These are phyloP conservation scores for Bombardia bombarda DNA, from an alignment of 495 filamentous ascomycete species.

Conservation along the genomic window DNA sequence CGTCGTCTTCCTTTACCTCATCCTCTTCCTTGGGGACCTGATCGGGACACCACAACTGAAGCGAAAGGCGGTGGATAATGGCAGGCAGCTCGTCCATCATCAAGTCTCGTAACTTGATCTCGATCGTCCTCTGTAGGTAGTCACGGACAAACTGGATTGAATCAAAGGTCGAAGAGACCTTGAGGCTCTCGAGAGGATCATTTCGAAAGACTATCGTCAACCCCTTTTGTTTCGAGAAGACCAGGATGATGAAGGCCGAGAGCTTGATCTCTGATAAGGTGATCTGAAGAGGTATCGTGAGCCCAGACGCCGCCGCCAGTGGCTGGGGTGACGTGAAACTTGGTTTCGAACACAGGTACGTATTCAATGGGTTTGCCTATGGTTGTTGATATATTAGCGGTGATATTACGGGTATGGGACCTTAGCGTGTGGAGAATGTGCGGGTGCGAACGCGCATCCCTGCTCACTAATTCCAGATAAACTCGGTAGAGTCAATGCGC, in stretches of 20 bases:
- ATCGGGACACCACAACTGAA: conserved; percentile 85
- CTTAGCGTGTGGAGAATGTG: conserved; percentile 10
- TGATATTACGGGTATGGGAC: conserved; percentile 22
- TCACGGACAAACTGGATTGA: conserved; percentile 97
- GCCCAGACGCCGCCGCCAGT: conserved; percentile 81
- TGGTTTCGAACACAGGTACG: conserved; percentile 84
- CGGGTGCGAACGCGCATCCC: conserved; percentile 17
- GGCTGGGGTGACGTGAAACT: conserved; percentile 87
- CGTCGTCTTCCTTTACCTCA: conserved; percentile 36
- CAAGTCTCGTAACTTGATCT: conserved; percentile 81
- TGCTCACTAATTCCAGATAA: conserved; percentile 14
- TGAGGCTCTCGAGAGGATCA: conserved; percentile 93
- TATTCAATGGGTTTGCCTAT: conserved; percentile 91
- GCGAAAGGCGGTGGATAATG: conserved; percentile 87
- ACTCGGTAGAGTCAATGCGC: conserved; percentile 23
- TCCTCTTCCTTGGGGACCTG: conserved; percentile 54
- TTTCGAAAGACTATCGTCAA: conserved; percentile 95
- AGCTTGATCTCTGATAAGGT: conserved; percentile 93
- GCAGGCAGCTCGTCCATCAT: conserved; percentile 97
- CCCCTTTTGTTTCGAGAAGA: conserved; percentile 95
- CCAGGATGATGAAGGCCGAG: conserved; percentile 95
- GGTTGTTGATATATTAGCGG: conserved; percentile 38
- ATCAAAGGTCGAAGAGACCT: conserved; percentile 97
- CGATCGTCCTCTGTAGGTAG: conserved; percentile 93
- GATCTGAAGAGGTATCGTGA: conserved; percentile 95